These are phyloP conservation scores for Cutaneotrichosporon sp. DNA, from an alignment of 1,284 basidiomycete species.

Conservation along the genomic window DNA sequence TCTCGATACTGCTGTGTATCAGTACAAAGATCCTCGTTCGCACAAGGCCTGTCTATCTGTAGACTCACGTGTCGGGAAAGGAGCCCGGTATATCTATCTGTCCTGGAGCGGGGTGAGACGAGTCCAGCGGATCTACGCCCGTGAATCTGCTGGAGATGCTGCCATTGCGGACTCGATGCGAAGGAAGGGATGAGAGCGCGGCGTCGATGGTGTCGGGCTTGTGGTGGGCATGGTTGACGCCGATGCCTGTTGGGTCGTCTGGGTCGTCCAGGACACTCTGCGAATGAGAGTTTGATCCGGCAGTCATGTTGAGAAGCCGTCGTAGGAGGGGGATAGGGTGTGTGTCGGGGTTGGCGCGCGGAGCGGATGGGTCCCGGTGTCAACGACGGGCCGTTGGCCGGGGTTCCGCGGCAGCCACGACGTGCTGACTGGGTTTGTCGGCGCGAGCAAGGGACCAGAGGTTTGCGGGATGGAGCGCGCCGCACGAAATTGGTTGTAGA, in stretches of 20 bases:
- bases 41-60: neutral
- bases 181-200: neutral
- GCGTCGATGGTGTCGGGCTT: neutral
- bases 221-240: neutral
- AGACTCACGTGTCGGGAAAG: slow-evolving; percentile 8
- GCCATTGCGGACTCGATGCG: neutral
- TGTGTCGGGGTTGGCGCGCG: neutral
- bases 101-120: neutral
- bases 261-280: neutral
- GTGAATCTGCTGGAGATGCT: slow-evolving; percentile 7
- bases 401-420: neutral
- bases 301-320: neutral
- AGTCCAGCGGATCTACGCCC: slow-evolving; percentile 11
- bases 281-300: neutral
- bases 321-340: neutral
- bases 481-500: neutral
- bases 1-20: neutral
- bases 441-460: neutral
- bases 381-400: slow-evolving; percentile 4
- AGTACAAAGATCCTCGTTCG: neutral
- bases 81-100: slow-evolving; percentile 9
- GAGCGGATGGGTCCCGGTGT: neutral
- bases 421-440: neutral
- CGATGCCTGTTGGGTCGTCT: neutral
- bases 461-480: neutral